Percentiles rank a stretch among this genome's conserved stretches.
phyloP scores from a whole-genome alignment of 805 yeast genomes.

The Zygosaccharomyces kombuchaensis region DNA sequence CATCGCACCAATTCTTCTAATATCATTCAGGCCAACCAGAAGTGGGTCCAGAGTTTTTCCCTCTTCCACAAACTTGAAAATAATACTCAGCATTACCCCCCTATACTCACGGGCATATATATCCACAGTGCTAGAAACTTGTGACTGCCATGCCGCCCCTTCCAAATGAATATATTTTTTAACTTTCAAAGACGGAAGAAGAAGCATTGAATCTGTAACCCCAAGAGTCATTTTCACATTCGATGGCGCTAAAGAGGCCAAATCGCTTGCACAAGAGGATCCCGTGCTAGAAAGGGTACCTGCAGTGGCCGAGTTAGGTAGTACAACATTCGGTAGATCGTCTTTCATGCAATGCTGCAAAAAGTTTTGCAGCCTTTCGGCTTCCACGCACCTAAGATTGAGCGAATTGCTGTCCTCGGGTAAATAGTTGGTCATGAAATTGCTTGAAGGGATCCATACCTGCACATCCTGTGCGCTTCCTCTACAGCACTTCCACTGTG shows the following conservation, averaged over 20 bases:
- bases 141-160: slow-evolving; percentile 22
- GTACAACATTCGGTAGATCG: slow-evolving; percentile 8
- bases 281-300: slow-evolving; percentile 25
- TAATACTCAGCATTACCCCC: slow-evolving; percentile 18
- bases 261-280: slow-evolving; percentile 21
- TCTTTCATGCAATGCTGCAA: slow-evolving; percentile 24
- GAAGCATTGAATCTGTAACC: slow-evolving; percentile 11
- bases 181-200: slow-evolving; percentile 24
- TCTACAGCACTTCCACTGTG: slow-evolving; percentile 22
- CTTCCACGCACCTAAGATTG: slow-evolving; percentile 22
- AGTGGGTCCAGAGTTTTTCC: slow-evolving; percentile 4
- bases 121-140: slow-evolving; percentile 17
- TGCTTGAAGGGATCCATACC: slow-evolving; percentile 17
- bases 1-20: slow-evolving; percentile 29
- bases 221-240: slow-evolving; percentile 1
- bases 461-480: slow-evolving; percentile 35
- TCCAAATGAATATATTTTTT: slow-evolving; percentile 19
- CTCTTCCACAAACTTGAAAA: slow-evolving; percentile 2
- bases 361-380: slow-evolving; percentile 20
- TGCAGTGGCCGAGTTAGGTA: slow-evolving; percentile 26
- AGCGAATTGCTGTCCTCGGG: slow-evolving; percentile 15
- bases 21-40: slow-evolving; percentile 13
- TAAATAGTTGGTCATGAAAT: slow-evolving; percentile 13
- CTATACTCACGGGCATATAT: slow-evolving; percentile 22
- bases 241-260: slow-evolving; percentile 13